phyloP scores from a whole-genome alignment of 108 stramenopile species.

The Cylindrotheca closterium region DNA sequence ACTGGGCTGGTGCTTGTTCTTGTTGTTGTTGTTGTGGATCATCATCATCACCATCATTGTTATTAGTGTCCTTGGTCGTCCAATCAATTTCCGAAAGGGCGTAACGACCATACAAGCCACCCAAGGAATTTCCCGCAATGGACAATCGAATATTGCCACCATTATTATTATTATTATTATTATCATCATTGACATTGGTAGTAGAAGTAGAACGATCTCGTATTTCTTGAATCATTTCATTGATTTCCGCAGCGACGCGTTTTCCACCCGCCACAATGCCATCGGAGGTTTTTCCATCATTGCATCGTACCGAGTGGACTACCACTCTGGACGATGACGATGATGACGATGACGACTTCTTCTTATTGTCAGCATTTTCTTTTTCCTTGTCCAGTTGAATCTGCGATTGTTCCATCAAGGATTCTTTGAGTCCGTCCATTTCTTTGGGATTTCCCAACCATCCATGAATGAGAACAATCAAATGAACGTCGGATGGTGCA shows the following conservation, averaged over 20 bases:
- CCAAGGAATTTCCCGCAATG: constrained; percentile 75
- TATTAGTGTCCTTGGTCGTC: background rate
- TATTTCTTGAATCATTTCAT: constrained; percentile 34
- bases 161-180: constrained; percentile 2
- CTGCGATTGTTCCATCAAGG: constrained; percentile 27
- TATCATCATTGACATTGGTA: background rate
- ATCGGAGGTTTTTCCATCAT: constrained; percentile 65
- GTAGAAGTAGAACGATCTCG: background rate
- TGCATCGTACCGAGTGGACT: constrained; percentile 60
- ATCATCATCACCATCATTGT: too few species aligned
- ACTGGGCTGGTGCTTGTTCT: constrained; percentile 3
- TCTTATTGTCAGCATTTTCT: background rate
- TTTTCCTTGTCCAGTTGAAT: background rate
- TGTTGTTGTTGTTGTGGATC: background rate
- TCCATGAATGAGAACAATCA: constrained; percentile 81
- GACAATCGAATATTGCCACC: constrained; percentile 24
- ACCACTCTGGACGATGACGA: constrained; percentile 20
- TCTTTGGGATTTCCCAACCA: constrained; percentile 81
- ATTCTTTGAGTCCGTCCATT: constrained; percentile 58
- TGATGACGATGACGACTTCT: background rate
- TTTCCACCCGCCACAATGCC: constrained; percentile 66
- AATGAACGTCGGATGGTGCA: too few species aligned
- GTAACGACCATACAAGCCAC: constrained; percentile 77
- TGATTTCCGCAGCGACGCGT: constrained; percentile 63
- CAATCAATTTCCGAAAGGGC: constrained; percentile 53